Conservation (phyloP, 2,329 filamentous ascomycete genomes). For the Calonectria multiphialidica region DNA sequence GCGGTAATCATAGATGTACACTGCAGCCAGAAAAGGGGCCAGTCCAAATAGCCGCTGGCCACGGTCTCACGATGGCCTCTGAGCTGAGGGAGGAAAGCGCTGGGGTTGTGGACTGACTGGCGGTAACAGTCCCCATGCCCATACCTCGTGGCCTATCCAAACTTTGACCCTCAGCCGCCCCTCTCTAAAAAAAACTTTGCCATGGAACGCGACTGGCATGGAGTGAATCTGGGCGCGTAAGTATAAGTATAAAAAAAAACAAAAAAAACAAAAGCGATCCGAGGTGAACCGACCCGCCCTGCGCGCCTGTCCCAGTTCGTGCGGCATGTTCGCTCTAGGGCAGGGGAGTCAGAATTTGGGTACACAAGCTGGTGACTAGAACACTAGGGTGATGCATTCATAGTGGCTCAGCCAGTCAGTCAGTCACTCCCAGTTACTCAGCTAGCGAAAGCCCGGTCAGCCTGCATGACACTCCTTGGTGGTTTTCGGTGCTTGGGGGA, state of each 20-base stretch:
- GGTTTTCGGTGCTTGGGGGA: background rate
- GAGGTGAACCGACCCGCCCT: background rate
- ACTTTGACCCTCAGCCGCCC: background rate
- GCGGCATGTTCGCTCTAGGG: background rate
- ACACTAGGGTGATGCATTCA: conserved; percentile 10
- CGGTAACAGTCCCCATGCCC: background rate
- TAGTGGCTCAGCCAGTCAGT: conserved; percentile 11
- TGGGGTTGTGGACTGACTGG: conserved; percentile 7
- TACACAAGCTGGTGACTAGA: conserved; percentile 6
- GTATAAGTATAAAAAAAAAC: background rate
- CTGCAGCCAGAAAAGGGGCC: background rate
- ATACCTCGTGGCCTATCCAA: background rate
- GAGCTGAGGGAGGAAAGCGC: background rate
- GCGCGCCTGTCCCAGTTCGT: background rate
- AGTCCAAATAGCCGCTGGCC: background rate
- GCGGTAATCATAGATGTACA: background rate
- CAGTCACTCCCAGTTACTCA: background rate
- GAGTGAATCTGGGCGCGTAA: background rate
- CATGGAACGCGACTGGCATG: background rate
- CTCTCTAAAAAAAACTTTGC: background rate
- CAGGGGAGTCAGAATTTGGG: background rate
- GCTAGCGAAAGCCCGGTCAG: background rate
- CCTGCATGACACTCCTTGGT: background rate
- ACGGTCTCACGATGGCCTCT: conserved; percentile 3
- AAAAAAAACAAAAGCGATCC: background rate